Evolutionary conservation across 2,329 filamentous ascomycete species (phyloP).

Genomic region (Beauveria varroae): DNA sequence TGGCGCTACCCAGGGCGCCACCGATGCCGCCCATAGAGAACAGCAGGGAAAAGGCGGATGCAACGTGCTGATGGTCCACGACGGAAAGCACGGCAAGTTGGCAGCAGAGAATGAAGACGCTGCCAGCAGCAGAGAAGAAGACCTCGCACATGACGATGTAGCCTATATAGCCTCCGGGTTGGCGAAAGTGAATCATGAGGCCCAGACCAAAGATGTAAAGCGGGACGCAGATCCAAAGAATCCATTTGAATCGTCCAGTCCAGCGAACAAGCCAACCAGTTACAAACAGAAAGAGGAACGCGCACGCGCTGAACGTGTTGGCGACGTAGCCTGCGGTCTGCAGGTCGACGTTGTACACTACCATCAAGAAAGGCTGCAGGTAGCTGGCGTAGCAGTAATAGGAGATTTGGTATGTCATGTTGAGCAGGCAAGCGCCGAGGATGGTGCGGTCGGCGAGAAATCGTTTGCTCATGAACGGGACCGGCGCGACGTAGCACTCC

Average conservation of each 20-base stretch:
- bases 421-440: conserved; percentile 40
- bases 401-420: conserved; percentile 37
- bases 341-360: conserved; percentile 36
- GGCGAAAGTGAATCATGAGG: conserved; percentile 37
- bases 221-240: conserved; percentile 22
- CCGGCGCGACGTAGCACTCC: conserved; percentile 49
- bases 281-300: conserved; percentile 39
- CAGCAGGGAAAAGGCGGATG: conserved; percentile 17
- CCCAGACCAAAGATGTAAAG: conserved; percentile 29
- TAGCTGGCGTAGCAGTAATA: conserved; percentile 49
- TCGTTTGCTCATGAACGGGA: conserved; percentile 46
- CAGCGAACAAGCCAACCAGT: conserved; percentile 38
- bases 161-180: conserved; percentile 24
- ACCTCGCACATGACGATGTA: conserved; percentile 33
- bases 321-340: conserved; percentile 39
- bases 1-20: conserved; percentile 15
- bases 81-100: conserved; percentile 19
- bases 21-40: conserved; percentile 15
- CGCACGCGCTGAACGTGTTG: conserved; percentile 45
- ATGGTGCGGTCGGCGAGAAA: conserved; percentile 47
- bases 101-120: conserved; percentile 22
- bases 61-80: conserved; percentile 19
- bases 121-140: conserved; percentile 33
- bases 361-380: conserved; percentile 48
- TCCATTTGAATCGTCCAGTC: conserved; percentile 42